Percentiles rank a stretch among this genome's conserved stretches.
These are phyloP conservation scores for Ambrosia trifida DNA, from an alignment of 129 eudicot species.

Conservation along the genomic window DNA sequence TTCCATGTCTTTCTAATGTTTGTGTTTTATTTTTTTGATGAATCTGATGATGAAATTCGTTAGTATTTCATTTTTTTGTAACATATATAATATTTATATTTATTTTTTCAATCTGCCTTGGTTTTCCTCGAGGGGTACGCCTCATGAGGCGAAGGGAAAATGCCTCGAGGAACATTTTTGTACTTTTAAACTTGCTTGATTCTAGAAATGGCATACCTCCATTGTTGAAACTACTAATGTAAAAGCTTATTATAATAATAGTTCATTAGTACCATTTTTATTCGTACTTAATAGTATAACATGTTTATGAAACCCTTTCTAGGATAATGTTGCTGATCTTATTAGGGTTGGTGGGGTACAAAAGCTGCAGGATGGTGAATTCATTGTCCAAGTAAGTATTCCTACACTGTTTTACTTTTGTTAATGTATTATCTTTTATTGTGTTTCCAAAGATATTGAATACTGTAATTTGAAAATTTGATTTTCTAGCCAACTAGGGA, in stretches of 20 bases:
- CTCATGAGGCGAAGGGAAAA: too few species aligned
- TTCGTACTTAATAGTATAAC: slow-evolving; percentile 4
- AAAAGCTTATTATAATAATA: not conserved
- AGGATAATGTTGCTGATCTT: slow-evolving; percentile 68
- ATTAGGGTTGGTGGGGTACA: slow-evolving; percentile 63
- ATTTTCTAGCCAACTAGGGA: slow-evolving; percentile 59
- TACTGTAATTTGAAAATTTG: slow-evolving; percentile 19
- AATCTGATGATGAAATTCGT: too few species aligned
- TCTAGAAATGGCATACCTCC: slow-evolving; percentile 63
- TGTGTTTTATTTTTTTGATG: too few species aligned
- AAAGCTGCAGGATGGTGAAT: slow-evolving; percentile 66
- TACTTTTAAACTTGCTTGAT: too few species aligned
- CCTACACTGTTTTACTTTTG: not conserved
- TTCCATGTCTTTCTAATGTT: too few species aligned
- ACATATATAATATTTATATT: too few species aligned
- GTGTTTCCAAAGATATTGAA: slow-evolving; percentile 11
- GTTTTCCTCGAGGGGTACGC: too few species aligned
- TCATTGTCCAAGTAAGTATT: slow-evolving; percentile 53
- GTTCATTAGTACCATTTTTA: not conserved
- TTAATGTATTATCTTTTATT: not conserved
- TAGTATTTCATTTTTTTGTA: too few species aligned
- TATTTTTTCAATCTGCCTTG: too few species aligned
- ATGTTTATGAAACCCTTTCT: not conserved
- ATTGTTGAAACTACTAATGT: slow-evolving; percentile 51
- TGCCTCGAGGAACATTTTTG: too few species aligned